Evolutionary conservation across 352 stramenopile genomes (phyloP).

Genomic region (Phytophthora pistaciae): DNA sequence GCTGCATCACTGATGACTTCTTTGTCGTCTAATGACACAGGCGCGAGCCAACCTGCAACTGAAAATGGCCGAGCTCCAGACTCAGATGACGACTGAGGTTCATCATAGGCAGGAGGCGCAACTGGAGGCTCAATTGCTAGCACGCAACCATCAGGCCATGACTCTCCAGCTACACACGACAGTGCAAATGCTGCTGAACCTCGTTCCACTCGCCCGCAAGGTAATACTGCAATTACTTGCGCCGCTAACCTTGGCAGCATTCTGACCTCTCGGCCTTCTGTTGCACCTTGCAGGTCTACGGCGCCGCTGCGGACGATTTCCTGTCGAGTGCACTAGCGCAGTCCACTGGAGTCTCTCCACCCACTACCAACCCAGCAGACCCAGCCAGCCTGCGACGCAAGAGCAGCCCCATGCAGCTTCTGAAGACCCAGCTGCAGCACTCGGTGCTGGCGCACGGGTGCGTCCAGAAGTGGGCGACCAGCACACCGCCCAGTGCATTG

Average conservation of each 20-base stretch:
- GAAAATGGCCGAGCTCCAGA: conserved; percentile 41
- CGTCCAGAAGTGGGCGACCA: conserved; percentile 64
- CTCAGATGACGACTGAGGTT: conserved; percentile 43
- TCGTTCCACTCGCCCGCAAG: conserved; percentile 71
- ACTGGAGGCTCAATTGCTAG: conserved; percentile 61
- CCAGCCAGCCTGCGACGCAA: conserved; percentile 13
- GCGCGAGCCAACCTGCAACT: conserved; percentile 28
- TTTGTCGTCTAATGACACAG: conserved; percentile 8
- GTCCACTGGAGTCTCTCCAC: conserved; percentile 36
- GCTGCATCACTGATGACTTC: neutral
- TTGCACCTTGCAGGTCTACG: conserved; percentile 57
- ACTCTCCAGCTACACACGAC: conserved; percentile 77
- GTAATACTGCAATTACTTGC: conserved; percentile 12
- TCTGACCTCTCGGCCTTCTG: neutral
- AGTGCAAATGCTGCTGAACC: conserved; percentile 77
- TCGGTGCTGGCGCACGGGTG: conserved; percentile 65
- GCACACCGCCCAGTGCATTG: conserved; percentile 26
- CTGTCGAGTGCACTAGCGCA: conserved; percentile 64
- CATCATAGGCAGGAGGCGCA: conserved; percentile 68
- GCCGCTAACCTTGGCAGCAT: neutral
- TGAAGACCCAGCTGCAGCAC: conserved; percentile 64
- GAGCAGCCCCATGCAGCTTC: conserved; percentile 42
- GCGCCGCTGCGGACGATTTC: conserved; percentile 64
- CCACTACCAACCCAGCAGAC: neutral
- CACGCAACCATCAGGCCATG: conserved; percentile 77